These are phyloP conservation scores for Aureobasidium subglaciale DNA, from an alignment of 2,329 filamentous ascomycete genomes.

Conservation along the genomic window DNA sequence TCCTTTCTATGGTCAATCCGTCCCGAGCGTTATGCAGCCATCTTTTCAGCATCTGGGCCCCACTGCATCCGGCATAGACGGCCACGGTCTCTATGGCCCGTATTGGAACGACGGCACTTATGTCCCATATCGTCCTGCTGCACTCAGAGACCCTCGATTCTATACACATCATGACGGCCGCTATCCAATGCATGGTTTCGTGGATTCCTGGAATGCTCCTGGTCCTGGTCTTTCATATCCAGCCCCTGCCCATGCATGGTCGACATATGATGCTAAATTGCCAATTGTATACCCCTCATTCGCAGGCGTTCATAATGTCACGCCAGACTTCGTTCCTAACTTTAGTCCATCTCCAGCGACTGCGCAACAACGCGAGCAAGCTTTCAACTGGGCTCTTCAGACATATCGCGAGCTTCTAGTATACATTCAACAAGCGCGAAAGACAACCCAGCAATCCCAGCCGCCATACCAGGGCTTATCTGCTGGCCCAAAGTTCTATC, in stretches of 20 bases:
- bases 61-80: constrained; percentile 50
- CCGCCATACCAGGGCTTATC: constrained; percentile 35
- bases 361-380: constrained; percentile 36
- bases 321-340: neutral
- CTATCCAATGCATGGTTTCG: neutral
- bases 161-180: constrained; percentile 25
- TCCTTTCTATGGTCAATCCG: constrained; percentile 35
- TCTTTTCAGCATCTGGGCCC: constrained; percentile 52
- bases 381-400: constrained; percentile 40
- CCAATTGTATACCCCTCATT: neutral
- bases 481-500: constrained; percentile 52
- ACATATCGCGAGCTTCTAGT: constrained; percentile 44
- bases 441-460: constrained; percentile 29
- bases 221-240: neutral
- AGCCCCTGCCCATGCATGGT: neutral
- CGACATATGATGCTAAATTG: neutral
- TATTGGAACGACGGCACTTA: constrained; percentile 59
- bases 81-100: constrained; percentile 51
- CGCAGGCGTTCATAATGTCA: neutral
- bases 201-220: neutral
- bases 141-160: constrained; percentile 47
- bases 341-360: constrained; percentile 34
- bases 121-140: constrained; percentile 53
- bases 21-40: constrained; percentile 54
- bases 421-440: constrained; percentile 40